Evolutionary conservation across 129 eudicot genomes (phyloP), one percentile per base, ranked within the genome.

Genomic region (Sambucus nigra): DNA sequence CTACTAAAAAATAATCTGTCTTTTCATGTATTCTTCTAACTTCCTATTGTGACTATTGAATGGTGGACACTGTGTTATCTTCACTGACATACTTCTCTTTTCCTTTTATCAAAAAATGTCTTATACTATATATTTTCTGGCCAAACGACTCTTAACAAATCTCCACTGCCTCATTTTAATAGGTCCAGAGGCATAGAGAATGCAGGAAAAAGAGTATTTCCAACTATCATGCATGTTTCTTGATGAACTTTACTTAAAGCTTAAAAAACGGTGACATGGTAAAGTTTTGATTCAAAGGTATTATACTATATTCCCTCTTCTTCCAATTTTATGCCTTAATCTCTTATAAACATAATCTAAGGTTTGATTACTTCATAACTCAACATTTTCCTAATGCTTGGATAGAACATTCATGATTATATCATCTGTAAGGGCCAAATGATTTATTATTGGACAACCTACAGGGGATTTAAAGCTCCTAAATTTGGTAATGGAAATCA

Each of bases 181-280:
- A 88, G 97, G 67, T 79, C 47, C 82, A 83, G 76, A 73, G 58
- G 85, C 92, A 80, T 69, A 75, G 69, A 47, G 87, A 80, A 53
- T 88, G 84, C 76, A 69, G 91, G 52, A 76, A 70, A 71, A 88
- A 68, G 72, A 88, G 84, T 45, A 76, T 70, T 68, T 73, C 91
- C 46, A 80, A 79, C 70, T 88, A 88, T 70, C 91, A 88, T 94
- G 94, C 76, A 71, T 51, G 11, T 4, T 67, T 66, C 13, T 2
- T 47, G 35, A 22, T 41, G n/a, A 15, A 7, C 9, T 35, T 32
- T 5, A 31, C 4, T 25, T 42, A 32, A 15, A 35, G 13, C 42
- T 1, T 35, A 35, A 25, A 58, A 18, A n/a, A n/a, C n/a, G n/a
- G n/a, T n/a, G n/a, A n/a, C n/a, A n/a, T n/a, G n/a, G n/a, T n/a